Percentiles rank a stretch among this genome's conserved stretches.
Conservation (phyloP, 352 stramenopile species). For the Globisporangium middletonii region DNA sequence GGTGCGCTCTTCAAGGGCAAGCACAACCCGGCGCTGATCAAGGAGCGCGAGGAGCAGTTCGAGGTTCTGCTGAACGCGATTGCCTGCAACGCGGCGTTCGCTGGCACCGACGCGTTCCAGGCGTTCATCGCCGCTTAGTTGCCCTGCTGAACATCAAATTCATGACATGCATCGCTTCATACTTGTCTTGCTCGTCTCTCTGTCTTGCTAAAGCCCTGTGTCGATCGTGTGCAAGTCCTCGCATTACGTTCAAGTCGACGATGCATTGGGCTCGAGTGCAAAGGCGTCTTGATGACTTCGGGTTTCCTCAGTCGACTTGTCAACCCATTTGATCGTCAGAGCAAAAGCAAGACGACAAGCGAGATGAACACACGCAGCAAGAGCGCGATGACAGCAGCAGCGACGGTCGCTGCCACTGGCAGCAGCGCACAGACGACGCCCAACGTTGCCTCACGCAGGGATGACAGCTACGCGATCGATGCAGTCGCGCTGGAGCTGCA, state of each 20-base stretch:
- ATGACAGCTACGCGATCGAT: neutral
- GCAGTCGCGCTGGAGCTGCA: neutral
- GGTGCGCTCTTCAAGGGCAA: slow-evolving; percentile 47
- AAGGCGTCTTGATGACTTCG: too few relatives aligned
- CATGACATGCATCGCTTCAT: slow-evolving; percentile 9
- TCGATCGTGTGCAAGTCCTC: too few relatives aligned
- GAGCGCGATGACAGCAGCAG: neutral
- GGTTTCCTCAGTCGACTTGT: too few relatives aligned
- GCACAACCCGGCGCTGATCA: slow-evolving; percentile 52
- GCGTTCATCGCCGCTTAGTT: slow-evolving; percentile 31
- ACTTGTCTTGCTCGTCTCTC: neutral
- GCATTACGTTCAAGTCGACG: too few relatives aligned
- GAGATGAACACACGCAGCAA: neutral
- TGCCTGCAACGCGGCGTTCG: slow-evolving; percentile 35
- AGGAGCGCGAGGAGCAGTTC: slow-evolving; percentile 59
- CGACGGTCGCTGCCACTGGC: neutral
- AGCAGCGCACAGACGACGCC: neutral
- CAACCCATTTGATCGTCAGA: too few relatives aligned
- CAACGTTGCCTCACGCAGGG: neutral
- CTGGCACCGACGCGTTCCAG: slow-evolving; percentile 45
- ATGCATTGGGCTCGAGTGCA: too few relatives aligned
- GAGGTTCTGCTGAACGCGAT: slow-evolving; percentile 64
- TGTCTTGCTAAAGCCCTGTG: too few relatives aligned
- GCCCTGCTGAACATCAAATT: slow-evolving; percentile 1
- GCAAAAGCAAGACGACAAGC: too few relatives aligned